Evolutionary conservation across 495 filamentous ascomycete species (phyloP).

Genomic region (Tetracladium setigerum): DNA sequence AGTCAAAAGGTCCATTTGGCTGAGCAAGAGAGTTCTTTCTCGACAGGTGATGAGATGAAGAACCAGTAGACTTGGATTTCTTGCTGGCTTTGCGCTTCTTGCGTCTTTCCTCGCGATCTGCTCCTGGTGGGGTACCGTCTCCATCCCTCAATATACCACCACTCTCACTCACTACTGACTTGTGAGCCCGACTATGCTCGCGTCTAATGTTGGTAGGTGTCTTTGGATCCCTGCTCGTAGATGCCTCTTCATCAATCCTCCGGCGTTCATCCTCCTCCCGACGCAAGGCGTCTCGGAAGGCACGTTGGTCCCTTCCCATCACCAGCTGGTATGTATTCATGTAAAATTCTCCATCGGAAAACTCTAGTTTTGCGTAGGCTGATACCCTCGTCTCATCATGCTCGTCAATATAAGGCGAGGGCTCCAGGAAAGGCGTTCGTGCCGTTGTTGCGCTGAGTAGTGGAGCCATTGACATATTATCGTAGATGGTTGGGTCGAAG

Average conservation of each 20-base stretch:
- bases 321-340: slow-evolving; percentile 60
- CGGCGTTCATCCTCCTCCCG: slow-evolving; percentile 24
- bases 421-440: slow-evolving; percentile 3
- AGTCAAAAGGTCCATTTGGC: slow-evolving; percentile 5
- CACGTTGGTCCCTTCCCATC: slow-evolving; percentile 57
- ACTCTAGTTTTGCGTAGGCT: slow-evolving; percentile 63
- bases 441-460: neutral
- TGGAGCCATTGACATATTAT: no score
- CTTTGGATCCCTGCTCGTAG: slow-evolving; percentile 37
- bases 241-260: slow-evolving; percentile 35
- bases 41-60: slow-evolving; percentile 32
- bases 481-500: no score
- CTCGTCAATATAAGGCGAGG: slow-evolving; percentile 7
- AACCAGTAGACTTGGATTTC: slow-evolving; percentile 29
- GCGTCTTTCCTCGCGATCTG: slow-evolving; percentile 16
- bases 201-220: slow-evolving; percentile 36
- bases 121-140: slow-evolving; percentile 38
- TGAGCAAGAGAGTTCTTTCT: slow-evolving; percentile 37
- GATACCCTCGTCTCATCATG: slow-evolving; percentile 13
- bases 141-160: slow-evolving; percentile 46
- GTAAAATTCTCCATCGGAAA: slow-evolving; percentile 66
- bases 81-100: slow-evolving; percentile 19
- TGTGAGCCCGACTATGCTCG: slow-evolving; percentile 33
- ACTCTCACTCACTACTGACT: slow-evolving; percentile 50
- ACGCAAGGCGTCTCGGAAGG: slow-evolving; percentile 42